Evolutionary conservation across 2,329 filamentous ascomycete species (phyloP), one percentile per base, ranked within the genome.

Genomic region (Apiospora malaysiana): DNA sequence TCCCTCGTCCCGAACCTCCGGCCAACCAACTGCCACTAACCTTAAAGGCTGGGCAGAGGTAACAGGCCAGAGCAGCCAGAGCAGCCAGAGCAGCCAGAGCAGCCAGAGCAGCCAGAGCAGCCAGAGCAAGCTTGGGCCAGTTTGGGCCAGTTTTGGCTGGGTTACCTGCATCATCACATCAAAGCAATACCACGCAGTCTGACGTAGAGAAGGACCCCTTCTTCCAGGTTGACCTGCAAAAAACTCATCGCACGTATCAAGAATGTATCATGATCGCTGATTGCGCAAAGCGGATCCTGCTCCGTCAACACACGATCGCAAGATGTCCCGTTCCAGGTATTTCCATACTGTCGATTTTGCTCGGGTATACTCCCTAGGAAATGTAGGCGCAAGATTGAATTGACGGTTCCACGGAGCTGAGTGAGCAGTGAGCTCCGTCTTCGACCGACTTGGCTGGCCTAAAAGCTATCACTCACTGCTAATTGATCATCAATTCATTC

Each of bases 101-200:
- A n/a, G n/a, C n/a, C n/a, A n/a, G n/a, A n/a, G n/a, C n/a, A n/a
- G n/a, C n/a, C n/a, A n/a, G n/a, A n/a, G n/a, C n/a, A n/a, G n/a
- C n/a, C n/a, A n/a, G 10, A 16, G 49, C 47, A 37, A 37, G 8
- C 8, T 37, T 16, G 21, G 18, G 43, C 40, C n/a, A 59, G 47
- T 47, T 69, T 45, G 68, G 68, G 46, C 68, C 68, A 69, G 68
- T n/a, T 37, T 18, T 7, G 46, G 67, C 27, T 27, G 32, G 51
- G 51, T 37, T 40, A 23, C 56, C 27, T 63, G 27, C 56, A 63
- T n/a, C 56, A 63, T 23, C 56, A 40, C 51, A 63, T 32, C 56
- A 40, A 10, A 63, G 37, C 56, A n/a, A n/a, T 63, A 37, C 51
- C 25, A 59, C 51, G 16, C 32, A 10, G 27, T 6, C 56, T 63